A percentile compares a stretch with the other conserved stretches of the same genome.
phyloP scores from a whole-genome alignment of 2,329 filamentous ascomycete genomes.

The Arthrobotrys conoides region DNA sequence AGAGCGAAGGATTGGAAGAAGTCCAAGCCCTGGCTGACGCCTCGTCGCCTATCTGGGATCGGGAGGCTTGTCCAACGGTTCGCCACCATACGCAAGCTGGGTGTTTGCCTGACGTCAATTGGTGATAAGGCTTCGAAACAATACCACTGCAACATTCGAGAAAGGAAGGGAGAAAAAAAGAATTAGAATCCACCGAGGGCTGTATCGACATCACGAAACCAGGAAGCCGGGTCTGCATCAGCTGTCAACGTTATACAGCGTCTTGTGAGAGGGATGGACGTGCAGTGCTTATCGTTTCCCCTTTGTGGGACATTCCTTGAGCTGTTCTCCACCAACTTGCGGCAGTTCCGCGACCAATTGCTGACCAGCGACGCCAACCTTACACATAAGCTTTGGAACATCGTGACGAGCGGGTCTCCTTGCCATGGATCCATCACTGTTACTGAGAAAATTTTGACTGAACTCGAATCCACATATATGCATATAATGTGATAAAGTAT shows the following conservation, averaged over 20 bases:
- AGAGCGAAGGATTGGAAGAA: not conserved
- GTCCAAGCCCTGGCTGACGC: conserved; percentile 26
- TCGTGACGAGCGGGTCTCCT: conserved; percentile 22
- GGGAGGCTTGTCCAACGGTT: conserved; percentile 24
- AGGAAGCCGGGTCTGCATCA: not conserved
- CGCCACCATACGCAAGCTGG: conserved; percentile 3
- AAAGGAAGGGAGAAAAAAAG: not conserved
- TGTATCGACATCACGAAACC: not conserved
- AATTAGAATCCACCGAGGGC: not conserved
- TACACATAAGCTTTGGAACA: conserved; percentile 8
- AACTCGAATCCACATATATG: not conserved
- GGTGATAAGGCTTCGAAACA: not conserved
- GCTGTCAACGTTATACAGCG: not conserved
- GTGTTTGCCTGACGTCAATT: not conserved
- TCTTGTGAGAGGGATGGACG: not conserved
- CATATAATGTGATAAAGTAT: conserved; percentile 25
- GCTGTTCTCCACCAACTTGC: conserved; percentile 9
- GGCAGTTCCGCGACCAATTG: conserved; percentile 25
- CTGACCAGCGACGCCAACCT: not conserved
- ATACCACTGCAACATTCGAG: too few species aligned
- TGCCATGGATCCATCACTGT: not conserved
- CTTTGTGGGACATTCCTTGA: not conserved
- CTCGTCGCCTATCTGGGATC: conserved; percentile 7
- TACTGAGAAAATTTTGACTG: not conserved
- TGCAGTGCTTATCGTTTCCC: not conserved